phyloP scores from a whole-genome alignment of 306 rosid species.

The Medicago lupulina region DNA sequence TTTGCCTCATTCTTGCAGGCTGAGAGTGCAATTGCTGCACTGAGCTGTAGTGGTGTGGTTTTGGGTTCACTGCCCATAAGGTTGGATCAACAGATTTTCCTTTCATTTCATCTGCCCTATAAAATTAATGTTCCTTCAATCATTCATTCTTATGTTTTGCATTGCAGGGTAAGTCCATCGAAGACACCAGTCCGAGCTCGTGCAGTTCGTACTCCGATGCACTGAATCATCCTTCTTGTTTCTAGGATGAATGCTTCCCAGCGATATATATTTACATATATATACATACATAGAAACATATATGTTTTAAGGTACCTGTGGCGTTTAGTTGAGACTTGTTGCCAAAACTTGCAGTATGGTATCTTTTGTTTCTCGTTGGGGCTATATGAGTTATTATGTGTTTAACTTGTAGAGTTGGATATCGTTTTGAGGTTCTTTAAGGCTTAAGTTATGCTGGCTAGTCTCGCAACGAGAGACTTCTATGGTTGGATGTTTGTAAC shows the following conservation, averaged over 20 bases:
- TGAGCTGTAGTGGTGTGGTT: constrained; percentile 95
- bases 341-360: constrained; percentile 47
- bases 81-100: constrained; percentile 50
- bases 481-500: constrained; percentile 53
- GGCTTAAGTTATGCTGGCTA: constrained; percentile 58
- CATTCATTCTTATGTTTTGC: constrained; percentile 29
- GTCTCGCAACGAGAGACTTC: constrained; percentile 45
- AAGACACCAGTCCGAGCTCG: constrained; percentile 91
- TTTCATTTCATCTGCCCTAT: constrained; percentile 39
- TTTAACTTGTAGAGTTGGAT: constrained; percentile 70
- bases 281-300: constrained; percentile 67
- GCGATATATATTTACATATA: constrained; percentile 69
- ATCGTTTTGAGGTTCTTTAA: constrained; percentile 65
- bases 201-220: constrained; percentile 55
- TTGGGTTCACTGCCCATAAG: constrained; percentile 97
- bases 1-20: constrained; percentile 61
- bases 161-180: constrained; percentile 87
- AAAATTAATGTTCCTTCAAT: not conserved
- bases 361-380: constrained; percentile 41
- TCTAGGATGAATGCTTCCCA: constrained; percentile 35
- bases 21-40: constrained; percentile 97
- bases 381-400: constrained; percentile 45
- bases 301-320: constrained; percentile 57
- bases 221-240: constrained; percentile 53
- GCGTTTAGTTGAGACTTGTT: constrained; percentile 55